phyloP scores from a whole-genome alignment of 768 basidiomycete species.

The Termitomyces sp. region DNA sequence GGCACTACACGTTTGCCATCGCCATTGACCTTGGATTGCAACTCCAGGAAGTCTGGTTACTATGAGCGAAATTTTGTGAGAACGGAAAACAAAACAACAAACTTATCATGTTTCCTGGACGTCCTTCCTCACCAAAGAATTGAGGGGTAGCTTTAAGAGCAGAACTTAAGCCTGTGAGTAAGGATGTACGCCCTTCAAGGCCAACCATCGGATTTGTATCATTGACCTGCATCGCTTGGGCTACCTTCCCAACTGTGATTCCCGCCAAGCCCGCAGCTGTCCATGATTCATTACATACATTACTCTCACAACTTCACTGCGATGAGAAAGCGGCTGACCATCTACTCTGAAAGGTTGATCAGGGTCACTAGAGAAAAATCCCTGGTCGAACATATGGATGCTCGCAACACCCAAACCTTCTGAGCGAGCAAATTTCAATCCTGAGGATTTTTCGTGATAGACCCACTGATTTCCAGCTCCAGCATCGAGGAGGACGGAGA shows the following conservation, averaged over 20 bases:
- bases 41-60: slow-evolving; percentile 59
- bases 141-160: slow-evolving; percentile 62
- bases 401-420: slow-evolving; percentile 89
- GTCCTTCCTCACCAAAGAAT: slow-evolving; percentile 68
- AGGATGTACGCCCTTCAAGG: slow-evolving; percentile 75
- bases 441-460: slow-evolving; percentile 59
- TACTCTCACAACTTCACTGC: neutral
- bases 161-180: slow-evolving; percentile 66
- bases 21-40: slow-evolving; percentile 40
- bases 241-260: slow-evolving; percentile 55
- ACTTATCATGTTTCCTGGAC: slow-evolving; percentile 86
- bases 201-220: slow-evolving; percentile 84
- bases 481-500: slow-evolving; percentile 91
- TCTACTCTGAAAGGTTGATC: slow-evolving; percentile 71
- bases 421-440: slow-evolving; percentile 53
- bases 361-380: slow-evolving; percentile 70
- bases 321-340: slow-evolving; percentile 42
- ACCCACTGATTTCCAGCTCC: slow-evolving; percentile 85
- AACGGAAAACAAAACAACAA: slow-evolving; percentile 9
- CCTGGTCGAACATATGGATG: slow-evolving; percentile 80
- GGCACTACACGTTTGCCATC: slow-evolving; percentile 45
- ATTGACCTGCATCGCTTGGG: slow-evolving; percentile 74
- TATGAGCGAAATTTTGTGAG: neutral
- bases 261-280: slow-evolving; percentile 66
- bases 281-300: neutral